A percentile compares a stretch with the other conserved stretches of the same genome.
These are phyloP conservation scores for Phaeosphaeriaceae sp. DNA, from an alignment of 2,329 filamentous ascomycete genomes.

Conservation along the genomic window DNA sequence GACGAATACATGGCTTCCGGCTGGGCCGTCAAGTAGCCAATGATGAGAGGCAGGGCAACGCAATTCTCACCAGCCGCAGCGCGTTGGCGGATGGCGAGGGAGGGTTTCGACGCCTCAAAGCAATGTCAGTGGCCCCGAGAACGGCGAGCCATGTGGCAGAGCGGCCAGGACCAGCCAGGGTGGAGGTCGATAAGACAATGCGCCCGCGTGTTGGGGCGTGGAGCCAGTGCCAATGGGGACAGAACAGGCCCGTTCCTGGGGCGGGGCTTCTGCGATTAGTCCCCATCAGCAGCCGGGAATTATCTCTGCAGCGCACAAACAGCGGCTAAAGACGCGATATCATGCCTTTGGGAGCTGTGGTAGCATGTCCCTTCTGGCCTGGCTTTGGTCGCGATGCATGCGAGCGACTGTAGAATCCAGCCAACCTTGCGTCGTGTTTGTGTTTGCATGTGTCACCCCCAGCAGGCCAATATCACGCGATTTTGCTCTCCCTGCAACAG, in stretches of 20 bases:
- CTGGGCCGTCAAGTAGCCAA: conserved; percentile 36
- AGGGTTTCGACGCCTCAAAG: conserved; percentile 34
- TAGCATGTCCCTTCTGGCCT: neutral
- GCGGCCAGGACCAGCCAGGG: conserved; percentile 34
- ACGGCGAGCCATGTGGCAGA: conserved; percentile 40
- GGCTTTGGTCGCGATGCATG: neutral
- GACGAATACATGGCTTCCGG: conserved; percentile 39
- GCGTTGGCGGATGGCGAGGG: conserved; percentile 26
- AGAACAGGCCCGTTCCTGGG: conserved; percentile 14
- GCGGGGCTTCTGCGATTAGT: conserved; percentile 16
- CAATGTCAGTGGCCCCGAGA: conserved; percentile 31
- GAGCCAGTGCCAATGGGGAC: conserved; percentile 18
- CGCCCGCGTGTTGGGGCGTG: conserved; percentile 17
- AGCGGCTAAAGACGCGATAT: conserved; percentile 38
- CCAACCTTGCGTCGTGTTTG: neutral
- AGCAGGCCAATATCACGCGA: neutral
- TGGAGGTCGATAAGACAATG: conserved; percentile 38
- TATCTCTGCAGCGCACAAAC: conserved; percentile 9
- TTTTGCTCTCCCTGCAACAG: neutral
- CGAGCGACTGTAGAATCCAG: conserved; percentile 2
- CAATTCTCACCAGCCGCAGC: conserved; percentile 28
- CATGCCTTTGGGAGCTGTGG: conserved; percentile 8
- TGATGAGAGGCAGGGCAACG: conserved; percentile 26
- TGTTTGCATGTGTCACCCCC: neutral
- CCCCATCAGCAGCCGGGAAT: conserved; percentile 12